Base-by-base conservation (phyloP, 495 filamentous ascomycete species). In the Aspergillus asperescens region DNA sequence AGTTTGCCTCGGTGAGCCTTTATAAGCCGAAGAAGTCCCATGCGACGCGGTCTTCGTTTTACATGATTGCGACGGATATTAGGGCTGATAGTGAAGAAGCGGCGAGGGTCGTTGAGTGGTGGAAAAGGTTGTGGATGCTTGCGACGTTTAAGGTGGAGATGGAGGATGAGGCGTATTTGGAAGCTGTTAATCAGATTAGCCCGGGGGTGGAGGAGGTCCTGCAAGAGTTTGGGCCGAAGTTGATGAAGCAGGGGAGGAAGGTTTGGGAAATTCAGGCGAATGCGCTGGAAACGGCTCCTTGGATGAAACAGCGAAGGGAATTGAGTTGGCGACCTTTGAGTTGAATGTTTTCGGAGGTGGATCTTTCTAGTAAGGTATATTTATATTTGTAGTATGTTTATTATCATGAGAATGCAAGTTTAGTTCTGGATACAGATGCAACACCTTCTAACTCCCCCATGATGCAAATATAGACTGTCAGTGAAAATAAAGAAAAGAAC, bases 21-120 rank as follows among this genome's bases (percentile, higher is more conserved):
- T 79, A 75, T 57, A 85, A 85, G 53, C 77, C 73, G 0, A 54
- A 3, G 13, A 65, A 13, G 10, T 48, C 37, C 2, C 78, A 83
- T 50, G 60, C 55, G 9, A 74, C 57, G 7, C 59, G 73, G 4
- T 76, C 73, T 12, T 81, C 78, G 0, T 84, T 81, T 57, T 83
- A 84, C 56, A 53, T 84, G 56, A 53, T 85, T 28, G 79, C 79
- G 0, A 74, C 60, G 16, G 58, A 76, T 18, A 64, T 85, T 13
- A 60, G 67, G 19, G 63, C 63, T 3, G 35, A 61, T 13, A 38
- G 50, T 45, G 15, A 55, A 10, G 62, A 63, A 5, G 80, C 76
- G 0, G 16, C 53, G 5, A 32, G 45, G 1, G 72, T 73, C 1
- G 56, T 84, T 6, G 37, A 53, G 8, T 42, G 29, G 15, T 78